These are phyloP conservation scores for Penicillium sp. DNA, from an alignment of 2,329 filamentous ascomycete species.

Conservation along the genomic window DNA sequence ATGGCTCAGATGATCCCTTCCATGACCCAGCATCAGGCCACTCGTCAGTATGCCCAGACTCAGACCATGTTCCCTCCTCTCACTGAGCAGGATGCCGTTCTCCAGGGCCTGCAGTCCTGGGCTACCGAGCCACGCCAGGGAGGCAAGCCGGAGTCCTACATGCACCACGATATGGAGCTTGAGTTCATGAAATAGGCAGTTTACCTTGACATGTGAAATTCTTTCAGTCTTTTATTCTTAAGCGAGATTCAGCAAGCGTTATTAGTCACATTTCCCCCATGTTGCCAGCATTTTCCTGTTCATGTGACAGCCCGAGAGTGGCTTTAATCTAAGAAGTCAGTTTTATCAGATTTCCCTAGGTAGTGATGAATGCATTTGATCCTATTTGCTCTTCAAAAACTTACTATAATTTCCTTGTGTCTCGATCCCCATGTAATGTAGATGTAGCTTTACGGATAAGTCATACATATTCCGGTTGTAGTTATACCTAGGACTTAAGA, in stretches of 20 bases:
- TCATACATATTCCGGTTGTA: too few species aligned
- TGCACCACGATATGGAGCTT: conserved; percentile 20
- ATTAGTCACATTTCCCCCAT: neutral
- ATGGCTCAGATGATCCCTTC: neutral
- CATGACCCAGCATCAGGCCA: conserved; percentile 5
- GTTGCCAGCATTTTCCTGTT: neutral
- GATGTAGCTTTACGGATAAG: too few species aligned
- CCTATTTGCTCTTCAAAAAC: neutral
- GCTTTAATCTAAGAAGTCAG: too few species aligned
- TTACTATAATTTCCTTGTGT: neutral
- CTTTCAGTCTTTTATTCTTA: neutral
- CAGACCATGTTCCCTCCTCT: conserved; percentile 26
- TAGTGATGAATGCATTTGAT: too few species aligned
- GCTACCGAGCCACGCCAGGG: conserved; percentile 11
- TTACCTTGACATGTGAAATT: neutral
- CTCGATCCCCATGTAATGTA: too few species aligned
- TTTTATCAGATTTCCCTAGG: too few species aligned
- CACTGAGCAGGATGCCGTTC: conserved; percentile 5
- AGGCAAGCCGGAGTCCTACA: neutral
- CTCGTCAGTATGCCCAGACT: conserved; percentile 7
- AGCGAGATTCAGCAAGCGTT: conserved; percentile 9
- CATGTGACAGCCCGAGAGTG: neutral
- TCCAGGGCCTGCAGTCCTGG: conserved; percentile 18
- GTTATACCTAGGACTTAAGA: neutral
- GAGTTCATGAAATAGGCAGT: conserved; percentile 14